These are phyloP conservation scores for Lotmaria passim DNA, from an alignment of 208 protist species.

Conservation along the genomic window DNA sequence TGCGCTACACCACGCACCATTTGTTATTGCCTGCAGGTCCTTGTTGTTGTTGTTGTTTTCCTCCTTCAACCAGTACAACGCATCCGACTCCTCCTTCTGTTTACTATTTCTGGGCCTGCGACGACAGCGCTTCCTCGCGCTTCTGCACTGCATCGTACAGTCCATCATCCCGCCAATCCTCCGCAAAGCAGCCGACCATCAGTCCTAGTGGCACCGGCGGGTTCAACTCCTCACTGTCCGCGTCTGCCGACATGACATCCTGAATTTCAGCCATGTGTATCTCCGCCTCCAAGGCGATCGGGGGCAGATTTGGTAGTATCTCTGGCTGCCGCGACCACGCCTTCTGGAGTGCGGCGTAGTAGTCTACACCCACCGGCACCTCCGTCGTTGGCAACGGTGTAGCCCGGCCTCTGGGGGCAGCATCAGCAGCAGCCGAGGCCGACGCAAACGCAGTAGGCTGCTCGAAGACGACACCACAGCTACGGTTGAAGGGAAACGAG, in stretches of 20 bases:
- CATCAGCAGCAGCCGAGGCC: neutral
- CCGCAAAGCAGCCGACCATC: constrained; percentile 69
- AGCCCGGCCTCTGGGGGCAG: neutral
- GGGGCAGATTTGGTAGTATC: constrained; percentile 26
- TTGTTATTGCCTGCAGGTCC: no score
- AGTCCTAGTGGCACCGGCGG: constrained; percentile 65
- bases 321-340: constrained; percentile 32
- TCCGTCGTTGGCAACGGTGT: constrained; percentile 1
- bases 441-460: neutral
- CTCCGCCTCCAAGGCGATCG: constrained; percentile 30
- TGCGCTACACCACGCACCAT: no score
- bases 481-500: constrained; percentile 34
- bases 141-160: constrained; percentile 55
- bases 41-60: no score
- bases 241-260: constrained; percentile 28
- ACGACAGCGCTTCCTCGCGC: constrained; percentile 20
- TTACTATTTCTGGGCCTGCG: constrained; percentile 10
- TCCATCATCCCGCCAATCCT: constrained; percentile 70
- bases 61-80: neutral
- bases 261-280: constrained; percentile 35
- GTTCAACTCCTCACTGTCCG: constrained; percentile 38
- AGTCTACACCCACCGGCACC: constrained; percentile 34
- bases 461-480: constrained; percentile 30
- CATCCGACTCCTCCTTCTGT: neutral
- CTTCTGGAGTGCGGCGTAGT: constrained; percentile 35